These are phyloP conservation scores for Zymoseptoria ardabiliae DNA, from an alignment of 2,329 filamentous ascomycete genomes.

Conservation along the genomic window DNA sequence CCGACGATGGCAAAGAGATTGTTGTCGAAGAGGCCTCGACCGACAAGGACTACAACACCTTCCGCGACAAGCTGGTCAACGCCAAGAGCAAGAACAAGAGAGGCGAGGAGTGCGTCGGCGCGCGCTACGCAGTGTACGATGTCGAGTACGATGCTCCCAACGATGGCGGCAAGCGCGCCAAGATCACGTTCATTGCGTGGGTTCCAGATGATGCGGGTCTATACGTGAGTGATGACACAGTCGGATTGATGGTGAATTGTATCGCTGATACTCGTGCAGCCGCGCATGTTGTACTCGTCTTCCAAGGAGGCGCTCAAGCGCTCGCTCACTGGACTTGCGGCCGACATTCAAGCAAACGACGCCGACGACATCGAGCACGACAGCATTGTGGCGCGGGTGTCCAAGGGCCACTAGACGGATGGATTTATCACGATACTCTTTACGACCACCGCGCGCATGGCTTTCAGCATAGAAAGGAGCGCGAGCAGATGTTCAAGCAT, in stretches of 20 bases:
- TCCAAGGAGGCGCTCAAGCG: constrained; percentile 79
- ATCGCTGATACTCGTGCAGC: constrained; percentile 39
- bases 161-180: constrained; percentile 67
- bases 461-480: background rate
- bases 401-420: constrained; percentile 42
- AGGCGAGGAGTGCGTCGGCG: constrained; percentile 52
- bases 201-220: constrained; percentile 73
- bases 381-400: constrained; percentile 51
- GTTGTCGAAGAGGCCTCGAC: constrained; percentile 67
- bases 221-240: constrained; percentile 51
- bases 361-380: constrained; percentile 73
- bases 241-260: background rate
- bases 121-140: constrained; percentile 79
- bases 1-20: constrained; percentile 74
- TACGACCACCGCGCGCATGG: background rate
- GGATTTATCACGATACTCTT: background rate
- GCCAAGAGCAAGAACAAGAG: constrained; percentile 65
- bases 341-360: constrained; percentile 79
- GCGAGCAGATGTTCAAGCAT: background rate
- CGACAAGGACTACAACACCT: constrained; percentile 60
- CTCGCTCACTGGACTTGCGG: constrained; percentile 64
- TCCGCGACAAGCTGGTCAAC: constrained; percentile 69
- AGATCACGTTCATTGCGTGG: constrained; percentile 74
- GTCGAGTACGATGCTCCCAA: constrained; percentile 67
- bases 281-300: constrained; percentile 85